phyloP scores from a whole-genome alignment of 176 grass and related monocot genomes.

The Aechmea fasciata region DNA sequence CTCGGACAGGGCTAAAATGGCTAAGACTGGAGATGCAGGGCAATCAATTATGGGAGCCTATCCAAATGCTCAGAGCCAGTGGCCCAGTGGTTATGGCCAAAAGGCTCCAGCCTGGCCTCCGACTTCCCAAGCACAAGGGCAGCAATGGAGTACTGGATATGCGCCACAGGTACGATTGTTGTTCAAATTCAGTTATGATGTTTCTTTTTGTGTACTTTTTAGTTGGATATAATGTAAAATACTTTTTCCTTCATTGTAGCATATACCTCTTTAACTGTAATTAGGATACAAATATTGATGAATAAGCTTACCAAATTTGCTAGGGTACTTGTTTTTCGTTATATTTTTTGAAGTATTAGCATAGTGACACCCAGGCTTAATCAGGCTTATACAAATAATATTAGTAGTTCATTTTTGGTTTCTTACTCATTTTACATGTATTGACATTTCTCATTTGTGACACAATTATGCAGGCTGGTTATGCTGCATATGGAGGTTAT shows the following conservation, averaged over 20 bases:
- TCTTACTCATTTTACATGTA: too few species aligned
- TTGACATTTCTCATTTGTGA: conserved; percentile 26
- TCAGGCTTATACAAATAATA: too few species aligned
- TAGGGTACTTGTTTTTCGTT: too few species aligned
- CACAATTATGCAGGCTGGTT: conserved; percentile 51
- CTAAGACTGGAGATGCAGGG: conserved; percentile 42
- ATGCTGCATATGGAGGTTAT: conserved; percentile 35
- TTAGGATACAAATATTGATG: too few species aligned
- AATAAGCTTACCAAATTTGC: too few species aligned
- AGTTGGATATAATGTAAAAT: too few species aligned
- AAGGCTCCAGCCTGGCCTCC: conserved; percentile 43
- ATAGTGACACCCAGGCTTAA: too few species aligned
- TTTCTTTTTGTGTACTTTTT: background rate
- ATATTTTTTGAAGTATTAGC: too few species aligned
- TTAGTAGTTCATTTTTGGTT: too few species aligned
- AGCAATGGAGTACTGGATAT: conserved; percentile 62
- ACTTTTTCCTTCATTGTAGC: too few species aligned
- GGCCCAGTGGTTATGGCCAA: conserved; percentile 45
- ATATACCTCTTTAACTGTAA: too few species aligned
- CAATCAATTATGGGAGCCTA: conserved; percentile 45
- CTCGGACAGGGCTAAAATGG: conserved; percentile 65
- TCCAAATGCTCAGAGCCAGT: conserved; percentile 48
- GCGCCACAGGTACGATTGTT: conserved; percentile 40
- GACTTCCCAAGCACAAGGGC: conserved; percentile 37
- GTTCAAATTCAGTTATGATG: background rate